Evolutionary conservation across 2,329 filamentous ascomycete species (phyloP), one percentile per base, ranked within the genome.

Genomic region (Zelopaecilomyces penicillatus): DNA sequence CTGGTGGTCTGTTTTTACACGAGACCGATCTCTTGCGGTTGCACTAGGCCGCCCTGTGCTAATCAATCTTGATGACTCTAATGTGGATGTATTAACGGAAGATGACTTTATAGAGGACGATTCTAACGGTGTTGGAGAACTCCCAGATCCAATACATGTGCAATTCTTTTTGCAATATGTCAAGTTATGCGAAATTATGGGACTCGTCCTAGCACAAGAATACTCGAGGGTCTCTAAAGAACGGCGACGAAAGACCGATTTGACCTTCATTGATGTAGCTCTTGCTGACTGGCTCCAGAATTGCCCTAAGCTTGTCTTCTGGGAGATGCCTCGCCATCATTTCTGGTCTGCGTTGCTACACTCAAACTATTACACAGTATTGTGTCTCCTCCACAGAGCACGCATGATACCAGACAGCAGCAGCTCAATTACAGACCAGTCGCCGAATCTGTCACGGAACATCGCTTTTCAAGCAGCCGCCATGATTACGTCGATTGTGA

Each of bases 111-210:
- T 94, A 55, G 93, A 98, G 60, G 91, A 96, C 53, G 91, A 97
- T 50, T 71, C 79, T 4, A 87, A 91, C 50, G 74, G 75, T 26
- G 71, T 75, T 5, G 82, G 83, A 46, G 89, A 94, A 54, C 78
- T 82, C 0, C 83, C 88, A 2, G 87, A 97, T 53, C 80, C 85
- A 0, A 76, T 93, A 4, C 91, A 97, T 57, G 87, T 96, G n/a
- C 89, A 96, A 48, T 98, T 97, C 66, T 98, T 97, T 66, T 75
- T 98, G 53, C 91, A 97, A 65, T 96, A 97, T 57, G 91, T 97
- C 60, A 97, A 96, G 65, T 75, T 98, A 7, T 95, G 89, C 63
- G 93, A 98, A 65, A 97, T 98, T 59, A 97, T 97, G 90, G 91
- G 93, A 1, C 69, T 98, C 7, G 93, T 98, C 1, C 73, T 98